These are phyloP conservation scores for Syzygium aromaticum DNA, from an alignment of 345 rosid species.

Conservation along the genomic window DNA sequence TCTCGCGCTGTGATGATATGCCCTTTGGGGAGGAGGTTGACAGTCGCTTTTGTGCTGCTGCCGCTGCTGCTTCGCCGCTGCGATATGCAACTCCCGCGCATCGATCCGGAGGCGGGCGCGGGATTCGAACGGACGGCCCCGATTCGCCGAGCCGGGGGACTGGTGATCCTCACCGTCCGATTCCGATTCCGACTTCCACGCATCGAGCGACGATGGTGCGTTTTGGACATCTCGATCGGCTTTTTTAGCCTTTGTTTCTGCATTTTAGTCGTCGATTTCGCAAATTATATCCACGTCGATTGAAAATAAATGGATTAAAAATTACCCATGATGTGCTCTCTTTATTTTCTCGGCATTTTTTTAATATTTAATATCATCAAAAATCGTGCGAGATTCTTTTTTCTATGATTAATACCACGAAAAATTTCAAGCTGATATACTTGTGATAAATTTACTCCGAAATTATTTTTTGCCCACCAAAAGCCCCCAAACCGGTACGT, in stretches of 20 bases:
- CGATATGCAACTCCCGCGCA: background rate
- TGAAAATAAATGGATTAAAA: background rate
- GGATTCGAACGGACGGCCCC: background rate
- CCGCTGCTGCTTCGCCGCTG: background rate
- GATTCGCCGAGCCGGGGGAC: background rate
- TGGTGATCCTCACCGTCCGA: conserved; percentile 13
- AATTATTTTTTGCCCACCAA: too few species aligned
- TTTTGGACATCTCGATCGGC: background rate
- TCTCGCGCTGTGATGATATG: background rate
- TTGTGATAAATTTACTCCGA: too few species aligned
- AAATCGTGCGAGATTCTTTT: background rate
- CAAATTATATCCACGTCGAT: background rate
- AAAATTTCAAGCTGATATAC: too few species aligned
- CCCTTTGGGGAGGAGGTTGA: background rate
- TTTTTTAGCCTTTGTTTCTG: background rate
- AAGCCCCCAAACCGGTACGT: too few species aligned
- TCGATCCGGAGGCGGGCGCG: background rate
- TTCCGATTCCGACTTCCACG: too few species aligned
- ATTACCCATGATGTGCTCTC: background rate
- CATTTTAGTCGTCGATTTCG: background rate
- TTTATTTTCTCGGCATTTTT: background rate
- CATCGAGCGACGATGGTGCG: background rate
- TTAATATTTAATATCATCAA: background rate
- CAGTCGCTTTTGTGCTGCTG: background rate
- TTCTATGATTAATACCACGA: background rate